Evolutionary conservation across 2,329 filamentous ascomycete species (phyloP), one percentile per base, ranked within the genome.

Genomic region (Aureobasidium zeae): DNA sequence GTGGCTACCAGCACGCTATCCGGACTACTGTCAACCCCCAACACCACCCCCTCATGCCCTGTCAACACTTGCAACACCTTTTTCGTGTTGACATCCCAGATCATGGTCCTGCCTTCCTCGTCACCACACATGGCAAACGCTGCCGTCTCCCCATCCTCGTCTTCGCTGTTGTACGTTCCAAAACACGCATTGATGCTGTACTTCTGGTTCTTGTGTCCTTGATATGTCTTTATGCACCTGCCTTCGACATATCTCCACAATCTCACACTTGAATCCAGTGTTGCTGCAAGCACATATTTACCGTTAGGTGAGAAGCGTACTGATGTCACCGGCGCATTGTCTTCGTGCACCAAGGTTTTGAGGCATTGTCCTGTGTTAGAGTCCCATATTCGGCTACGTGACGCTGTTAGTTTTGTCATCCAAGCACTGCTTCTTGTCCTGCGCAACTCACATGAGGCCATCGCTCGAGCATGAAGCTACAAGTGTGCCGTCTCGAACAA

Each of bases 171-270:
- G 50, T 82, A 81, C 1, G 76, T 72, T 10, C 86, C 88, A 57
- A 96, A 95, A 29, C 81, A 81, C 3, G 87, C 86, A 2, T 77
- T 77, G n/a, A 96, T 72, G 51, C 86, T 89, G 63, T 83, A 96
- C 49, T 81, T 81, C 44, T 77, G 72, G 61, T 98, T 98, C 44
- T 70, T 67, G 57, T 96, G 91, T 0, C 91, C 91, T 60, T 95
- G 87, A 63, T 96, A 98, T 11, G 91, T 98, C 71, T 98, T 98
- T 56, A 94, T 82, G 53, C 91, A 91, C 20, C 80, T 79, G 6
- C 89, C 89, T 26, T 86, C 79, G 7, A 94, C 83, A 59, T 96
- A 98, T 62, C 95, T 85, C 91, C 91, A 98, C 16, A 98, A 69
- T 2, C 91, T 79, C 34, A 98, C 76, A 58, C 84, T 89, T 48